Evolutionary conservation across 805 yeast species (phyloP), one percentile per base, ranked within the genome.

Genomic region (Pichia membranifaciens): DNA sequence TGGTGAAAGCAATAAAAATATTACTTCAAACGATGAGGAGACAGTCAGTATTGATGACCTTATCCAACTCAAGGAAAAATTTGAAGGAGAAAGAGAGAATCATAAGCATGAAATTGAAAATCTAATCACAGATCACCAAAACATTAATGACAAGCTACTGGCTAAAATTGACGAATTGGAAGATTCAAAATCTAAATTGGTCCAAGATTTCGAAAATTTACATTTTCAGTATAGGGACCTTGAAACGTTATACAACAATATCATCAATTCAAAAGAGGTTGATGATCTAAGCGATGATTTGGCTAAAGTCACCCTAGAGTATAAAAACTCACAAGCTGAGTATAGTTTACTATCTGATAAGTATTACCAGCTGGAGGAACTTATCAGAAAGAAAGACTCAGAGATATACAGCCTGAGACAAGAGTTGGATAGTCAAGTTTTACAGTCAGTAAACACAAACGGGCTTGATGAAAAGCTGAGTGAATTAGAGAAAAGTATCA

Each of bases 251-350:
- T 43, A 40, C 48, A 54, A 47, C 5, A 32, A 50, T 13, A 18
- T 46, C 6, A 17, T 45, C n/a, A 47, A 47, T 16, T 41, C 49
- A 15, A 37, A 50, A 10, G 56, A 54, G 3, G 53, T 59, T 25
- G 51, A 59, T 4, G 64, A 62, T 38, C 68, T 70, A 13, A 65
- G 67, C 21, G 52, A 61, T n/a, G 75, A 71, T 47, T 60, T 73
- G 44, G 66, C 66, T 35, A 60, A 67, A n/a, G 58, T 72, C 4
- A 57, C 71, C 0, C 45, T 67, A 5, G 60, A 63, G 42, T 67
- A 68, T 45, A 66, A 68, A 43, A 41, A 57, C 12, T 58, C 61
- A 9, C 46, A 58, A 32, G 52, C 55, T 21, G 55, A 61, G 16
- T 51, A 52, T 25, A 63, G 25, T 25, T 52, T 35, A 54, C 61